A percentile compares a stretch with the other conserved stretches of the same genome.
These are phyloP conservation scores for Thielaviopsis ethacetica DNA, from an alignment of 2,329 filamentous ascomycete genomes.

Conservation along the genomic window DNA sequence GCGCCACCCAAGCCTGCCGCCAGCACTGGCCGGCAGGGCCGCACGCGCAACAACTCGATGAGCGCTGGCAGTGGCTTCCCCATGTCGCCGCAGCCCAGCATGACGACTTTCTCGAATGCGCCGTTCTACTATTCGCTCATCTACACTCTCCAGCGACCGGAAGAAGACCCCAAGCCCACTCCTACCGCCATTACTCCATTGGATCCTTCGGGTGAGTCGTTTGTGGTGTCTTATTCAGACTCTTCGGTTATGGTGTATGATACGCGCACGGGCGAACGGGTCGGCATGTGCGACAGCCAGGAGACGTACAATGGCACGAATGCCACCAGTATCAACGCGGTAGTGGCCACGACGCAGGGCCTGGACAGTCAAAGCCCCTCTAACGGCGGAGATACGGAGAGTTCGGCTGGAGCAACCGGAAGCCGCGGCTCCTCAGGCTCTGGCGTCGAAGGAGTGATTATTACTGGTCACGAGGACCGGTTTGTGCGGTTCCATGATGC, in stretches of 20 bases:
- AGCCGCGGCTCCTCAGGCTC: constrained; percentile 52
- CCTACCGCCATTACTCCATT: constrained; percentile 89
- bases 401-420: constrained; percentile 64
- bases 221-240: constrained; percentile 86
- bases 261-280: constrained; percentile 77
- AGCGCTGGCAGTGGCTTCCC: constrained; percentile 88
- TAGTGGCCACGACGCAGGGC: constrained; percentile 73
- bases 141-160: constrained; percentile 62
- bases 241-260: constrained; percentile 85
- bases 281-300: constrained; percentile 80
- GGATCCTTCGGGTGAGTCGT: constrained; percentile 66
- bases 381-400: constrained; percentile 52
- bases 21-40: constrained; percentile 36
- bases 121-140: constrained; percentile 80
- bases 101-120: constrained; percentile 62
- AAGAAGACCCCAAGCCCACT: constrained; percentile 43
- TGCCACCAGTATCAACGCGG: constrained; percentile 70
- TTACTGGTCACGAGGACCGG: constrained; percentile 90
- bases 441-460: constrained; percentile 81
- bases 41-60: constrained; percentile 78
- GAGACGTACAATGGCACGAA: constrained; percentile 83
- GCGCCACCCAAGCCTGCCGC: constrained; percentile 53
- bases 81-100: constrained; percentile 64
- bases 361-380: constrained; percentile 50
- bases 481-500: constrained; percentile 97